Conservation (phyloP, 75 land plant genomes). For the Selaginella tamariscina region DNA sequence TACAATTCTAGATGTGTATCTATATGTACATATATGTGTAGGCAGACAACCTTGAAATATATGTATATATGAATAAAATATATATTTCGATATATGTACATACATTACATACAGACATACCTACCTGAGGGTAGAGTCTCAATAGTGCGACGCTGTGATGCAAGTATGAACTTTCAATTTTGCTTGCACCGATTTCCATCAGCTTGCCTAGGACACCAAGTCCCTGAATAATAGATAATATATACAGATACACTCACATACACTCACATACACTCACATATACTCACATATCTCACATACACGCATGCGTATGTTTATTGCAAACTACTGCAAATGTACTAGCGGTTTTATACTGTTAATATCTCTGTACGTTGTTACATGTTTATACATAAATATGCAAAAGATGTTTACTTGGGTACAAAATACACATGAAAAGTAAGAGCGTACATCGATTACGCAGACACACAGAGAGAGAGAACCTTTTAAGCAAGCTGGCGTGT, state of each 20-base stretch:
- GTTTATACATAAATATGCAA: not conserved
- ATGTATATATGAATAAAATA: not conserved
- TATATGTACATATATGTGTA: not conserved
- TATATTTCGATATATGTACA: not conserved
- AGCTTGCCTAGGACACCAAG: conserved; percentile 53
- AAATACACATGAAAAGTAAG: too few relatives aligned
- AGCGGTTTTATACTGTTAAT: too few relatives aligned
- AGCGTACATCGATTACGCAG: too few relatives aligned
- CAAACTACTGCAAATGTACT: too few relatives aligned
- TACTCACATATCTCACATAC: not conserved
- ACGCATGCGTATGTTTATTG: too few relatives aligned
- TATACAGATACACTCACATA: not conserved
- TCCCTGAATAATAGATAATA: conserved; percentile 39
- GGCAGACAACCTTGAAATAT: not conserved
- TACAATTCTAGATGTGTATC: not conserved
- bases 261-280: not conserved
- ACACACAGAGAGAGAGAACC: conserved; percentile 24
- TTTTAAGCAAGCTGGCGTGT: conserved; percentile 35
- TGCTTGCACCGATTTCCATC: conserved; percentile 46
- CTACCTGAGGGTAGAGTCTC: conserved; percentile 72
- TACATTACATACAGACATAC: not conserved
- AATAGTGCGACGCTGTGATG: conserved; percentile 53
- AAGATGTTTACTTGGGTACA: too few relatives aligned
- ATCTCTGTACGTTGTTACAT: not conserved
- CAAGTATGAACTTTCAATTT: conserved; percentile 35